phyloP scores from a whole-genome alignment of 345 rosid genomes.

The Dipteronia dyeriana region DNA sequence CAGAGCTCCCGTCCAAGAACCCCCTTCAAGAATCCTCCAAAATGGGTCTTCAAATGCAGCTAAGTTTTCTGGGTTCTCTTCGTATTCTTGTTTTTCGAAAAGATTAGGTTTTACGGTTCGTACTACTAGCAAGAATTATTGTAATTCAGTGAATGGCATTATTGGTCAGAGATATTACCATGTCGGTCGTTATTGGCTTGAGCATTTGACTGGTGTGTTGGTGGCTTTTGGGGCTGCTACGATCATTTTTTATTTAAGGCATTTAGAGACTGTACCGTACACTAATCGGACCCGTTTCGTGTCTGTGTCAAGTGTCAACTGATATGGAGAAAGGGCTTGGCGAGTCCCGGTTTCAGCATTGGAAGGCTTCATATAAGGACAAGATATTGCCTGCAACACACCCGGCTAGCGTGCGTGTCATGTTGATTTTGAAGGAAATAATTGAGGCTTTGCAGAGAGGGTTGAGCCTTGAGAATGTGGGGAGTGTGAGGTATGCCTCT shows the following conservation, averaged over 20 bases:
- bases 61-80: slow-evolving; percentile 34
- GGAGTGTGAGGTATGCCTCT: slow-evolving; percentile 83
- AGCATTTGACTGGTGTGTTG: slow-evolving; percentile 61
- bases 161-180: slow-evolving; percentile 59
- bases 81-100: slow-evolving; percentile 31
- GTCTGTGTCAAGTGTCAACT: slow-evolving; percentile 64
- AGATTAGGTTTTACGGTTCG: slow-evolving; percentile 27
- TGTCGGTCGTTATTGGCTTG: slow-evolving; percentile 72
- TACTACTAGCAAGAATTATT: slow-evolving; percentile 9
- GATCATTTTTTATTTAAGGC: slow-evolving; percentile 63
- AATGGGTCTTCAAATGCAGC: slow-evolving; percentile 27
- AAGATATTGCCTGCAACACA: slow-evolving; percentile 77
- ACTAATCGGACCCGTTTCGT: slow-evolving; percentile 82
- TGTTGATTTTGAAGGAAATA: slow-evolving; percentile 64
- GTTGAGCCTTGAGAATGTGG: slow-evolving; percentile 60
- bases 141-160: slow-evolving; percentile 26
- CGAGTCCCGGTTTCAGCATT: slow-evolving; percentile 61
- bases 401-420: slow-evolving; percentile 77
- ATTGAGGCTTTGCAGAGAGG: slow-evolving; percentile 84
- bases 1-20: slow-evolving; percentile 33
- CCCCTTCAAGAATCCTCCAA: slow-evolving; percentile 31
- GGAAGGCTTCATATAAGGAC: slow-evolving; percentile 59
- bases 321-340: slow-evolving; percentile 65
- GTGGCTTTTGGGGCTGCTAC: slow-evolving; percentile 51
- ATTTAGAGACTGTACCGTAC: slow-evolving; percentile 82